Conservation (phyloP, 768 basidiomycete species). For the Kwoniella sp. region DNA sequence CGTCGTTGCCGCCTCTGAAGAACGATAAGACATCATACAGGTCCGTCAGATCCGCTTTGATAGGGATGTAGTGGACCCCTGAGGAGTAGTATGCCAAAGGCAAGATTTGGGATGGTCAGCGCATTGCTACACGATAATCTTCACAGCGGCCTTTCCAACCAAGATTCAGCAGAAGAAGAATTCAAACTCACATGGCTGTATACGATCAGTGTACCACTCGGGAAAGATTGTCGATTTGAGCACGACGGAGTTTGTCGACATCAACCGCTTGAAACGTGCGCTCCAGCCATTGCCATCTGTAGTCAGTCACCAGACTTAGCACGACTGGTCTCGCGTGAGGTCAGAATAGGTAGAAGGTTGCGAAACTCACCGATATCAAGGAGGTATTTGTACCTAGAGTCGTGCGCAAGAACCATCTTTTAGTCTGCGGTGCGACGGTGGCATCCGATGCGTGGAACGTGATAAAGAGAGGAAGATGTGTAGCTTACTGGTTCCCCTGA, state of each 20-base stretch:
- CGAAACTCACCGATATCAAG: constrained; percentile 49
- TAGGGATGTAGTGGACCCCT: constrained; percentile 55
- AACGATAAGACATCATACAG: constrained; percentile 57
- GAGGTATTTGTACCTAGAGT: constrained; percentile 51
- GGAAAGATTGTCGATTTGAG: constrained; percentile 56
- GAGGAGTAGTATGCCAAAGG: neutral
- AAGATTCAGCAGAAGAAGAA: neutral
- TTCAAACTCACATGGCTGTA: constrained; percentile 32
- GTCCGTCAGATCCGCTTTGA: constrained; percentile 58
- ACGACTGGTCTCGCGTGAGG: neutral
- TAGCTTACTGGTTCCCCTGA: constrained; percentile 42
- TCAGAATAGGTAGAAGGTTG: neutral
- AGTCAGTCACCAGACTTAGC: constrained; percentile 1
- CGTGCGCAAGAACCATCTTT: too few species aligned
- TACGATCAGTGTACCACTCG: constrained; percentile 43
- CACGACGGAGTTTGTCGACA: constrained; percentile 51
- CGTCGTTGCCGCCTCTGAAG: constrained; percentile 53
- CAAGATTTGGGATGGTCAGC: neutral
- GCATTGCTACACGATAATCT: neutral
- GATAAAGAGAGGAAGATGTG: constrained; percentile 2
- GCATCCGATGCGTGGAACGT: too few species aligned
- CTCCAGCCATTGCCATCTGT: constrained; percentile 57
- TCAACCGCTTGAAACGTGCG: constrained; percentile 56
- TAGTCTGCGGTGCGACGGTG: neutral
- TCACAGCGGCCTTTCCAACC: neutral